phyloP scores from a whole-genome alignment of 2,329 filamentous ascomycete species.

The Albophoma yamanashiensis region DNA sequence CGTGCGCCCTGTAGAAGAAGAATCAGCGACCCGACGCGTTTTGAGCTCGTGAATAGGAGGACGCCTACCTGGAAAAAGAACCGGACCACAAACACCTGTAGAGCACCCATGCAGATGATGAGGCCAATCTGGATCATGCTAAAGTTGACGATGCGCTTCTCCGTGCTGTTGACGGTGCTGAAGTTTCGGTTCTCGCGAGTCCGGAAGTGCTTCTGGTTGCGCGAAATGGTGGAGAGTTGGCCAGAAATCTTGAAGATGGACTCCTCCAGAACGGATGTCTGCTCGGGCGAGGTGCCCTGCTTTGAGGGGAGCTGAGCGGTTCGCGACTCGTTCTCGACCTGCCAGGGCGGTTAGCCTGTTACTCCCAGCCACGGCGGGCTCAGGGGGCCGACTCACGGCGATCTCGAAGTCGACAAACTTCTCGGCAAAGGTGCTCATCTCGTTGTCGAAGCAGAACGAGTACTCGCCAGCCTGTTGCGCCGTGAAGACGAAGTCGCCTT shows the following conservation, averaged over 20 bases:
- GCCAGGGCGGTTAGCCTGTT: slow-evolving; percentile 3
- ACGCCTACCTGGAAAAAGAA: slow-evolving; percentile 87
- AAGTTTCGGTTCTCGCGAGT: slow-evolving; percentile 98
- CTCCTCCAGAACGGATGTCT: slow-evolving; percentile 82
- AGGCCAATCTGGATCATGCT: slow-evolving; percentile 85
- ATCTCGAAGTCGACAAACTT: slow-evolving; percentile 99
- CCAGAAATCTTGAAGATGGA: slow-evolving; percentile 91
- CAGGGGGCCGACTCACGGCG: slow-evolving; percentile 35
- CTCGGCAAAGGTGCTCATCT: slow-evolving; percentile 95
- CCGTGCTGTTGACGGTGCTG: slow-evolving; percentile 92
- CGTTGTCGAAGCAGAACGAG: slow-evolving; percentile 96
- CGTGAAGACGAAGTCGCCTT: slow-evolving; percentile 97
- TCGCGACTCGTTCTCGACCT: slow-evolving; percentile 87
- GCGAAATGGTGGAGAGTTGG: slow-evolving; percentile 84
- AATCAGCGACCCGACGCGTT: slow-evolving; percentile 4
- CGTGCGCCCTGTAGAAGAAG: slow-evolving; percentile 42
- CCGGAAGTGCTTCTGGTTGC: slow-evolving; percentile 99
- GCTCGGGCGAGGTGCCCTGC: slow-evolving; percentile 78
- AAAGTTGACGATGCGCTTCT: slow-evolving; percentile 94
- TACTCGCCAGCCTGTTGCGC: slow-evolving; percentile 83
- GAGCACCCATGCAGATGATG: slow-evolving; percentile 87
- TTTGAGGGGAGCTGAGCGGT: slow-evolving; percentile 70
- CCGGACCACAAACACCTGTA: slow-evolving; percentile 94
- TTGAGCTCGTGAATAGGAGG: too few relatives aligned
- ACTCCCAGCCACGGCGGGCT: neutral